Evolutionary conservation across 2,329 filamentous ascomycete genomes (phyloP).

Genomic region (Trichophyton verrucosum): DNA sequence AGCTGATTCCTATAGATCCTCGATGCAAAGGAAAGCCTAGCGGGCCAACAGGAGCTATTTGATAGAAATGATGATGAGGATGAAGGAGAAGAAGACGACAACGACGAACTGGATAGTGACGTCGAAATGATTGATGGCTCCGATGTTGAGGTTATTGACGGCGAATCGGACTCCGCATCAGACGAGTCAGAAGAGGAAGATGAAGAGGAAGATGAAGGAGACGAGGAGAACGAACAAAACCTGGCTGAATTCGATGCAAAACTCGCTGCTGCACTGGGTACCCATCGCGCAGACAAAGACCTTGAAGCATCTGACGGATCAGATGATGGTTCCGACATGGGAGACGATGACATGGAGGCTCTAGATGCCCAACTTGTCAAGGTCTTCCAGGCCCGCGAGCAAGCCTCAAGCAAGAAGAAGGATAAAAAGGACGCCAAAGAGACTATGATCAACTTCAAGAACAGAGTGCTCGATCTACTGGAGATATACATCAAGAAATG

Average conservation of each 20-base stretch:
- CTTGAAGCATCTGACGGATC: constrained; percentile 44
- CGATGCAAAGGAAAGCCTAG: constrained; percentile 63
- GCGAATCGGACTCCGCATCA: constrained; percentile 33
- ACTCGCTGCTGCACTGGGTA: constrained; percentile 65
- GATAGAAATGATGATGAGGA: constrained; percentile 46
- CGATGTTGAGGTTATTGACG: constrained; percentile 29
- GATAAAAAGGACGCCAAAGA: constrained; percentile 79
- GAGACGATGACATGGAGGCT: constrained; percentile 88
- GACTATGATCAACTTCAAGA: constrained; percentile 87
- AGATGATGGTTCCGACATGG: constrained; percentile 64
- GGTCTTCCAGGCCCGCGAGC: constrained; percentile 68
- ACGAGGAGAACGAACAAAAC: constrained; percentile 14
- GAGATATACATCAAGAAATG: constrained; percentile 75
- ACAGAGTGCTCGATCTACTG: constrained; percentile 77
- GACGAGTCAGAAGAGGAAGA: constrained; percentile 46
- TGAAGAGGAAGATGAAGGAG: constrained; percentile 17
- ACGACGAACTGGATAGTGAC: constrained; percentile 14
- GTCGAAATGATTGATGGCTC: constrained; percentile 24
- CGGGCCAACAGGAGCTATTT: constrained; percentile 79
- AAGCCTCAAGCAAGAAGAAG: constrained; percentile 60
- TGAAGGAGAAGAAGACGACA: constrained; percentile 8
- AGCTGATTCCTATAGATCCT: constrained; percentile 46
- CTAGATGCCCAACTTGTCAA: constrained; percentile 71
- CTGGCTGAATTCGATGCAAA: constrained; percentile 34
- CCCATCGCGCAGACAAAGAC: constrained; percentile 48